These are phyloP conservation scores for Saccharum hybrid DNA, from an alignment of 202 grass and related monocot species.

Conservation along the genomic window DNA sequence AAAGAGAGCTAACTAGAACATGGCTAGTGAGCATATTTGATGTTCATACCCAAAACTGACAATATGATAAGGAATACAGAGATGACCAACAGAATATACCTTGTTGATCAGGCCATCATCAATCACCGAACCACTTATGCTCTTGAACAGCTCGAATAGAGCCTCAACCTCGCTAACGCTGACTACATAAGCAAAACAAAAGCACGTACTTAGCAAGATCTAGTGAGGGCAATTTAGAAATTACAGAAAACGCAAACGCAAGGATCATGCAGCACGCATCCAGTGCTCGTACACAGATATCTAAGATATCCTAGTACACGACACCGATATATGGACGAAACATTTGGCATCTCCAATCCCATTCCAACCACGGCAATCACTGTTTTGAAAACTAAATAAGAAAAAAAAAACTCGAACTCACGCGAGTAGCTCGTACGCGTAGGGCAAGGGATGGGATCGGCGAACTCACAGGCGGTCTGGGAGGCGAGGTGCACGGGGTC, in stretches of 20 bases:
- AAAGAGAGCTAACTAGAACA: neutral
- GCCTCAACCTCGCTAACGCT: constrained; percentile 96
- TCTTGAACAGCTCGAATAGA: constrained; percentile 96
- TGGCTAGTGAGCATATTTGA: neutral
- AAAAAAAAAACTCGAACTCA: neutral
- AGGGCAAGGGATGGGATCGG: neutral
- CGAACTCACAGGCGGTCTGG: constrained; percentile 80
- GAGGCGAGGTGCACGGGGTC: constrained; percentile 86
- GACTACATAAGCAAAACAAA: constrained; percentile 55
- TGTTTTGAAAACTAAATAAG: neutral
- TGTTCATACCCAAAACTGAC: neutral
- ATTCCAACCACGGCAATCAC: neutral
- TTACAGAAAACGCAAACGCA: neutral
- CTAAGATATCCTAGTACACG: neutral
- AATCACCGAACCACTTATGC: constrained; percentile 85
- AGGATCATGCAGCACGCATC: constrained; percentile 5
- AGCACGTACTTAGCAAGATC: constrained; percentile 31
- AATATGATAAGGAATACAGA: neutral
- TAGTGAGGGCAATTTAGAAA: neutral
- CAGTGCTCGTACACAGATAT: neutral
- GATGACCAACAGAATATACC: constrained; percentile 44
- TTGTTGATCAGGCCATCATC: constrained; percentile 97
- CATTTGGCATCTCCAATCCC: constrained; percentile 2
- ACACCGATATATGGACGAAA: neutral
- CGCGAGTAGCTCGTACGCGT: neutral